These are phyloP conservation scores for Pascua guehoae DNA, from an alignment of 1,284 basidiomycete genomes.

Conservation along the genomic window DNA sequence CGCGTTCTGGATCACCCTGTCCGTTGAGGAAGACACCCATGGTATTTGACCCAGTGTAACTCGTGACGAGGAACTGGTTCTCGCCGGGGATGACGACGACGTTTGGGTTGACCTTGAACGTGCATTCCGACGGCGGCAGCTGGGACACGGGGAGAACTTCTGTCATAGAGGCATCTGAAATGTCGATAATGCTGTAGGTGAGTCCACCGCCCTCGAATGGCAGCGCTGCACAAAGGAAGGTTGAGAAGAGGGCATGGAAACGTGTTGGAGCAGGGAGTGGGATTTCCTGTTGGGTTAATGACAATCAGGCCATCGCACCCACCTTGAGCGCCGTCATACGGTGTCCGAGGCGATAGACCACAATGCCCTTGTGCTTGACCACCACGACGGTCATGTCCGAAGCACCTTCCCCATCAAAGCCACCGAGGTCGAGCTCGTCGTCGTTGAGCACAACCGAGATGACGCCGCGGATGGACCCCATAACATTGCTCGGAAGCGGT, in stretches of 20 bases:
- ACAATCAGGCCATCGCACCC: background rate
- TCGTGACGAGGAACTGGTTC: slow-evolving; percentile 64
- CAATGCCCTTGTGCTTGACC: slow-evolving; percentile 66
- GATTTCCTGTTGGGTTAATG: slow-evolving; percentile 61
- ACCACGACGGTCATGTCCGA: slow-evolving; percentile 72
- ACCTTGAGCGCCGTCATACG: slow-evolving; percentile 62
- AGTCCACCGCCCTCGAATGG: slow-evolving; percentile 53
- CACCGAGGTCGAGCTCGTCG: slow-evolving; percentile 58
- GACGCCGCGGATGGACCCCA: slow-evolving; percentile 74
- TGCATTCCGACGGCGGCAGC: slow-evolving; percentile 48
- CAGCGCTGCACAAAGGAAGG: slow-evolving; percentile 65
- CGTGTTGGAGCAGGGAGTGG: slow-evolving; percentile 64
- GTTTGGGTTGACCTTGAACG: slow-evolving; percentile 58
- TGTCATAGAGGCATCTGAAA: slow-evolving; percentile 63
- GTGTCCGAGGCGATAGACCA: slow-evolving; percentile 63
- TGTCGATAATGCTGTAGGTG: slow-evolving; percentile 69
- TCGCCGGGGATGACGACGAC: slow-evolving; percentile 66
- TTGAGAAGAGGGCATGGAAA: slow-evolving; percentile 63
- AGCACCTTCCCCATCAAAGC: slow-evolving; percentile 49
- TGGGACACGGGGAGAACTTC: slow-evolving; percentile 75
- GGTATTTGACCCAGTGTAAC: slow-evolving; percentile 61
- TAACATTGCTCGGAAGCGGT: slow-evolving; percentile 57
- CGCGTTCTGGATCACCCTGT: slow-evolving; percentile 79
- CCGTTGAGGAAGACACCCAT: slow-evolving; percentile 80
- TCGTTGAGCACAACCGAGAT: slow-evolving; percentile 76